Evolutionary conservation across 2,329 filamentous ascomycete species (phyloP), one percentile per base, ranked within the genome.

Genomic region (Botrytis paeoniae): DNA sequence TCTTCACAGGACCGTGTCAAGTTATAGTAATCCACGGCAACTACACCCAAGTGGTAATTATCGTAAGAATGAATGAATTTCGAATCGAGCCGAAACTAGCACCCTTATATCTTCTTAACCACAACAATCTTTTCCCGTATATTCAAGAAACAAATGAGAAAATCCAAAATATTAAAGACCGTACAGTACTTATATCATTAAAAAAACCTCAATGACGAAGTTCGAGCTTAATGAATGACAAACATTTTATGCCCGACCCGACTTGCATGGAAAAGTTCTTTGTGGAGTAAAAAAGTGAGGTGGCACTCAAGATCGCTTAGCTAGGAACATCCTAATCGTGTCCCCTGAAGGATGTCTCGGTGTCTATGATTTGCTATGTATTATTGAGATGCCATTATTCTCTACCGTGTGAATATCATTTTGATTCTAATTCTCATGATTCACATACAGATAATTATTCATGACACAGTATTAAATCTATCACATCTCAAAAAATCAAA

Each of bases 231-330:
- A 35, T 60, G 57, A 25, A 60, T 60, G 32, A 22, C 32, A 25
- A 60, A 59, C 54, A 20, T 59, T 59, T 59, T 29, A 32, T 57
- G 54, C 29, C 25, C 6, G 54, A 32, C 16, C 14, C n/a, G 16
- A 20, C 14, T 29, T 59, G 29, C 54, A 32, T 59, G n/a, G 16
- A 59, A 62, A 63, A 43, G 61, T 63, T 43, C 61, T 63, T 43
- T 41, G 41, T 35, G 62, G 62, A 45, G n/a, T 32, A 48, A 64
- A 22, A 45, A 48, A 65, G 41, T 65, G 62, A 65, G 62, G 43
- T 65, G 62, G 62, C 62, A 65, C 12, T 14, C 29, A 37, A 65
- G 12, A 43, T 65, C 62, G 62, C 62, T 65, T 65, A 65, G 43
- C 62, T 35, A 35, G 62, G 41, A 65, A 65, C 29, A 64, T 64